Conservation (phyloP, 75 land plant genomes). For the Cryptomeria japonica region DNA sequence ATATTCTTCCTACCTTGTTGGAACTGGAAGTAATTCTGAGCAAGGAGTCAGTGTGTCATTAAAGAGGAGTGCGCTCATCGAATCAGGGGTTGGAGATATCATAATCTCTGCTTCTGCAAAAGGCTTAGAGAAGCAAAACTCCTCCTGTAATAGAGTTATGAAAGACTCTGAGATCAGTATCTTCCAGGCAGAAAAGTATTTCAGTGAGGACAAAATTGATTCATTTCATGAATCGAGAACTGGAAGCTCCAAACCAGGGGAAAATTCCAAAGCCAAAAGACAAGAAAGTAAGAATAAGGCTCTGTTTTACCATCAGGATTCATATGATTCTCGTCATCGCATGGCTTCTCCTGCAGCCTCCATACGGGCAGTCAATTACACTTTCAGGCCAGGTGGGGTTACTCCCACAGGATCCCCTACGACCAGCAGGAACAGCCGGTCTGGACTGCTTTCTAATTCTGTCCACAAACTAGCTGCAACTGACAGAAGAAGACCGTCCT, state of each 20-base stretch:
- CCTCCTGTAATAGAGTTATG: neutral
- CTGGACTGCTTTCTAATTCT: constrained; percentile 1
- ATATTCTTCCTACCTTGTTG: neutral
- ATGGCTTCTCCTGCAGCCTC: neutral
- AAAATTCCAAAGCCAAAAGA: neutral
- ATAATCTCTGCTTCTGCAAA: neutral
- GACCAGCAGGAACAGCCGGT: constrained; percentile 15
- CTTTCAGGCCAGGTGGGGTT: neutral
- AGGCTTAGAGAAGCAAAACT: too few relatives aligned
- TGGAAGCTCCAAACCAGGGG: neutral
- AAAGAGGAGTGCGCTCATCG: too few relatives aligned
- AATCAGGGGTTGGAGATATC: too few relatives aligned
- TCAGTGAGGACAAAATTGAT: neutral
- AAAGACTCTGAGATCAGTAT: constrained; percentile 7
- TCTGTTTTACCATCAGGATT: too few relatives aligned
- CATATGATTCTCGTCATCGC: neutral
- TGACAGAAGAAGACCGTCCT: neutral
- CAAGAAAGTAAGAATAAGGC: neutral
- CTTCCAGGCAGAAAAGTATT: constrained; percentile 4
- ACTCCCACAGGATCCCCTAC: neutral
- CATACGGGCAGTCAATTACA: neutral
- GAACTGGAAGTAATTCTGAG: neutral
- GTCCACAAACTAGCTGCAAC: neutral
- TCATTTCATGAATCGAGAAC: neutral
- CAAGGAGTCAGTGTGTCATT: too few relatives aligned